phyloP scores from a whole-genome alignment of 1,284 basidiomycete genomes.

The Cutaneotrichosporon sp. region DNA sequence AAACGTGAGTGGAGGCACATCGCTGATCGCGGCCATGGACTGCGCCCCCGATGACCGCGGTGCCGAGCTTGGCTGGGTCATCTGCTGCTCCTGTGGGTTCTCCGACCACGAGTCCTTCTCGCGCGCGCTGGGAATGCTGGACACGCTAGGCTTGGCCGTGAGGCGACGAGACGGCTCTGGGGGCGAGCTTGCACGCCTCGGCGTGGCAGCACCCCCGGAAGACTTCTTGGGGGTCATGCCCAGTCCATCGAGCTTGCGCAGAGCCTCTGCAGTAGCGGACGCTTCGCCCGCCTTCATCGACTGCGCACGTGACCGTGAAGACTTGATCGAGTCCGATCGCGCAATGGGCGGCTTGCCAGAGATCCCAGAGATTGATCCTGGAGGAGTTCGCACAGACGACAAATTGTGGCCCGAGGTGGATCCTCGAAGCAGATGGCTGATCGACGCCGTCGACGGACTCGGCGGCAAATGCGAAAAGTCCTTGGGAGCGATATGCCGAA shows the following conservation, averaged over 20 bases:
- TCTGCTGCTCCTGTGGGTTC: background rate
- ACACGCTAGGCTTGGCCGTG: constrained; percentile 7
- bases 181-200: constrained; percentile 54
- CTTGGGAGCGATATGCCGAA: constrained; percentile 47
- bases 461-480: constrained; percentile 85
- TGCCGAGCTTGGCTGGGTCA: background rate
- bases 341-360: constrained; percentile 3
- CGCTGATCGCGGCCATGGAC: constrained; percentile 7
- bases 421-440: constrained; percentile 71
- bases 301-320: constrained; percentile 8
- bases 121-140: constrained; percentile 6
- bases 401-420: constrained; percentile 49
- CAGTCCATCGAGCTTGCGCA: constrained; percentile 89
- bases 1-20: constrained; percentile 16
- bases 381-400: constrained; percentile 39
- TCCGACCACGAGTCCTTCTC: constrained; percentile 20
- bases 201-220: constrained; percentile 33
- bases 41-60: background rate
- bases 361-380: constrained; percentile 43
- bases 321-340: constrained; percentile 18
- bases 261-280: constrained; percentile 80
- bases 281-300: constrained; percentile 50
- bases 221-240: constrained; percentile 58
- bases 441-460: constrained; percentile 74
- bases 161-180: constrained; percentile 13